Base-by-base conservation (phyloP, 2,329 filamentous ascomycete species). In the Aureobasidium sp. region DNA sequence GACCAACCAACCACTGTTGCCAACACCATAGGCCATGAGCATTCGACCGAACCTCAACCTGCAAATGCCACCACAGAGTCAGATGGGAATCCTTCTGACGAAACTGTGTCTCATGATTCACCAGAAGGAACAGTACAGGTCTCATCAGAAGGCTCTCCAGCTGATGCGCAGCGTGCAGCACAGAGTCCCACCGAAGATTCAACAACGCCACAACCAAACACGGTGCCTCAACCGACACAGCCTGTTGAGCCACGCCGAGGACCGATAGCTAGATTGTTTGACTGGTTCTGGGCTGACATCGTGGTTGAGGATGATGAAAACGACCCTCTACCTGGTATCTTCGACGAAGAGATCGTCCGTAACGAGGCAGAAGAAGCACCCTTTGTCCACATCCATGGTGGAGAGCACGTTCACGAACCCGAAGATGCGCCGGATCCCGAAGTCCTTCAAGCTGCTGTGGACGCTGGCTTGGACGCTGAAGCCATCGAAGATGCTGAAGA, bases 401-500 rank as follows among this genome's bases (percentile, higher is more conserved):
- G 34, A 47, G 58, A 14, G 42, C 65, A 22, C 53, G 61, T 25
- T 27, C 55, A 44, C 55, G 62, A 37, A 5, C 66, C 67, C 27
- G 78, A 77, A 45, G 81, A 82, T 56, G 79, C 75, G n/a, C 78
- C 77, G 44, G 82, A 84, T 61, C 81, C 77, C 15, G 85, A 87
- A 63, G 83, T 84, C 1, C 78, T 84, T 25, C 84, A 85, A 58
- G 87, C 83, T 48, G 87, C 84, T n/a, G 82, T 82, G 22, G 84
- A 83, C 53, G 86, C 84, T 17, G 88, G 83, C 9, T 78, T 93
- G 39, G 90, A 96, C 68, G 84, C 86, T 49, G 84, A 87, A 61
- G 88, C 87, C 11, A 82, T 91, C 45, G 89, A 92, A 64, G 77
- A 97, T 67, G 89, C 89, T 11, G 94, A 99, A 75, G 94, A 99